Evolutionary conservation across 2,329 filamentous ascomycete species (phyloP), one percentile per base, ranked within the genome.

Genomic region (Aspergillus melleus): DNA sequence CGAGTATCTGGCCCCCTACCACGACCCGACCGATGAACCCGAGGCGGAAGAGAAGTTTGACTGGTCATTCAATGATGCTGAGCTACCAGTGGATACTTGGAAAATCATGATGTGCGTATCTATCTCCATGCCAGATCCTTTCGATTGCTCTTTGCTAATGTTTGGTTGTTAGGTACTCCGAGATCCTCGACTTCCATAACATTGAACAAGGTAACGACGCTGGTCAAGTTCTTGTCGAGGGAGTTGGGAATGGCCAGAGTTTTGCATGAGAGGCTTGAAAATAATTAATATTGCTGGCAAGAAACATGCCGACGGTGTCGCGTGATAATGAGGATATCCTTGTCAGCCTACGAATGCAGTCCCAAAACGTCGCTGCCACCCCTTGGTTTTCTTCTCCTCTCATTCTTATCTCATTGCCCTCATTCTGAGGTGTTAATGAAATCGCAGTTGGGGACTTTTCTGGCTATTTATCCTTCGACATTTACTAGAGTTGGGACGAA

Each of bases 21-120:
- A 99, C 79, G 95, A 99, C 74, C 93, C 95, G 9, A 95, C 91
- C 49, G 95, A 99, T 72, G 95, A 99, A 82, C 95, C 95, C 1
- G 88, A 92, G 16, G 91, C 95, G 22, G 91, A 96, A 62, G 93
- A 97, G 82, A 97, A 96, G 81, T 99, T 99, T 71, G 95, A 99
- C 76, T 99, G 95, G 95, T 97, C 93, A 56, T 99, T 99, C 81
- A 98, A 98, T 77, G 95, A 99, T 70, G 95, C 94, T 52, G 95
- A 99, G 74, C 82, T 99, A 59, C 94, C 95, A 0, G 93, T 98
- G 54, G 95, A 99, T 74, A 96, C 93, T n/a, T 99, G 95, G 95
- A 99, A 99, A 83, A 97, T 99, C 75, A 99, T 98, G 95, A 99
- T 99, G 95, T 96, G 84, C 74, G 90, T 76, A 42, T 50, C 30